Evolutionary conservation across 177 flowering plant genomes (phyloP).

Genomic region (Vitis hybrid): DNA sequence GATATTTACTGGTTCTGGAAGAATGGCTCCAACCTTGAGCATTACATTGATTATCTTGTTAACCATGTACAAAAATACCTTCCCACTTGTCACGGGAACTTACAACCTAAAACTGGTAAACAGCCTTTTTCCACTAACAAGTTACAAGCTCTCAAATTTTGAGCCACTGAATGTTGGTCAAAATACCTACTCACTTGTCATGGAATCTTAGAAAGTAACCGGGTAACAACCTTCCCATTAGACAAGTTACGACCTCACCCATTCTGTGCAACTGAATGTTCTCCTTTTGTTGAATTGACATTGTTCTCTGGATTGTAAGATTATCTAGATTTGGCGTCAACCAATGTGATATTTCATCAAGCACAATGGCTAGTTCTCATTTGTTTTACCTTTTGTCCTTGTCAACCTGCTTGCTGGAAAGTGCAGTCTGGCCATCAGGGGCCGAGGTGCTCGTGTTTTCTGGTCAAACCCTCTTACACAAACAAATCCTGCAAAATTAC

Average conservation of each 20-base stretch:
- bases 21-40: no score
- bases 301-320: neutral
- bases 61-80: constrained; percentile 10
- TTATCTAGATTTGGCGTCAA: constrained; percentile 1
- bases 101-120: neutral
- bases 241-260: no score
- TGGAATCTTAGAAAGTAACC: no score
- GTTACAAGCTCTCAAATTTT: neutral
- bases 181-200: no score
- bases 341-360: neutral
- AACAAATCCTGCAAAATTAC: constrained; percentile 38
- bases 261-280: no score
- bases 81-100: constrained; percentile 7
- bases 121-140: neutral
- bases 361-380: constrained; percentile 1
- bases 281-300: neutral
- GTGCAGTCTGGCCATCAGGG: constrained; percentile 50
- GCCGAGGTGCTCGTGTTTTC: constrained; percentile 50
- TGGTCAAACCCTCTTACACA: constrained; percentile 59
- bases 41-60: neutral
- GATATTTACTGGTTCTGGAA: neutral
- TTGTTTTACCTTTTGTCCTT: constrained; percentile 20
- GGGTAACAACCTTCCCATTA: no score
- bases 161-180: neutral
- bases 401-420: constrained; percentile 43